Evolutionary conservation across 441 rosid genomes (phyloP), one percentile per base, ranked within the genome.

Genomic region (Pelargonium citronellum): DNA sequence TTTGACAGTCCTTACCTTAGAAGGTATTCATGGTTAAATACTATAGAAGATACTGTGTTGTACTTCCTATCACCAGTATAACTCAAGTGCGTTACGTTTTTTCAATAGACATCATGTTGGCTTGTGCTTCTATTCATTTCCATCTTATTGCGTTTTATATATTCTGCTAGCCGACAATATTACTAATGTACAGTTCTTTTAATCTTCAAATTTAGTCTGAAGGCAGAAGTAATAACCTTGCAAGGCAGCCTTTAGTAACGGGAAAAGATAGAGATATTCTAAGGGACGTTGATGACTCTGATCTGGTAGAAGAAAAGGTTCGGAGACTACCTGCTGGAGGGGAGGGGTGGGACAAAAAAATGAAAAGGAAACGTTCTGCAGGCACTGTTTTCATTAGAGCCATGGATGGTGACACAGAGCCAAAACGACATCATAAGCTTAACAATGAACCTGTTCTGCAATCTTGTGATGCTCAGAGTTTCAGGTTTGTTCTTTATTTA

Each of bases 331-430:
- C 90, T 70, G 79, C 83, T 73, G 87, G 86, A 69, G 88, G 87
- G 67, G 91, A 87, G 70, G 86, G 86, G 51, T 87, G 92, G 92
- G 90, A 86, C 41, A 83, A 77, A 73, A 87, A 80, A 82, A 83
- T 82, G 82, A 86, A 82, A 82, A 80, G 81, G 79, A 87, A 77
- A 75, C 88, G 88, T 64, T 81, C 92, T 19, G 79, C 80, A 5
- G 85, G 86, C 63, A 71, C 76, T 61, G 83, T 79, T 67, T 79
- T 79, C 62, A 67, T 73, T 67, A 80, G 92, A 76, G 74, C 83
- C 47, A 34, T 81, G 67, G 81, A 83, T 69, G 70, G 66, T 69
- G 90, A 86, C 49, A 84, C 84, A 69, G 88, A 87, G 22, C 61
- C 64, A 64, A 84, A 82, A 75, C 76, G 84, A 60, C 82, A 78